These are phyloP conservation scores for Bipolaris oryzae DNA, from an alignment of 2,329 filamentous ascomycete species.

Conservation along the genomic window DNA sequence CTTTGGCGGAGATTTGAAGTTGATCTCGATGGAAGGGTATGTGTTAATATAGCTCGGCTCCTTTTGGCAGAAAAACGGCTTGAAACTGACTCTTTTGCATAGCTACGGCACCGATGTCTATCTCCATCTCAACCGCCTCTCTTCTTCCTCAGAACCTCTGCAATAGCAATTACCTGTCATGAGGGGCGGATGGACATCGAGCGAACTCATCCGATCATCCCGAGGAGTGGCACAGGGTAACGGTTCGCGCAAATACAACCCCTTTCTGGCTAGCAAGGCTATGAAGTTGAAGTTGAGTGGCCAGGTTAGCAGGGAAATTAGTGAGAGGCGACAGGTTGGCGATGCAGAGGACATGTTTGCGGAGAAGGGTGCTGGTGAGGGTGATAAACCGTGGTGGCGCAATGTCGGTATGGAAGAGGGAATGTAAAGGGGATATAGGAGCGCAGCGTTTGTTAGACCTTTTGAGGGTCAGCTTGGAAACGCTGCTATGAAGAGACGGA, in stretches of 20 bases:
- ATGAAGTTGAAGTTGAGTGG: constrained; percentile 73
- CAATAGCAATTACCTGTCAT: constrained; percentile 92
- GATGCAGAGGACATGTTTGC: constrained; percentile 77
- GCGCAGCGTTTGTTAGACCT: background rate
- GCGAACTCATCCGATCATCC: constrained; percentile 42
- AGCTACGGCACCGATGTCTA: constrained; percentile 99
- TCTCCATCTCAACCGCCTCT: constrained; percentile 93
- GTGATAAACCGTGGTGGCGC: constrained; percentile 53
- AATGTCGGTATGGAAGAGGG: constrained; percentile 58
- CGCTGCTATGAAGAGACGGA: background rate
- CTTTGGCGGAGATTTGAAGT: constrained; percentile 94
- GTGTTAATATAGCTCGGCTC: constrained; percentile 38
- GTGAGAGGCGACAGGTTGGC: constrained; percentile 86
- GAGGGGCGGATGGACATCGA: constrained; percentile 68
- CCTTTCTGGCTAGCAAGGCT: constrained; percentile 52
- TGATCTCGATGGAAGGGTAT: constrained; percentile 99
- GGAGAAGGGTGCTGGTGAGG: constrained; percentile 40
- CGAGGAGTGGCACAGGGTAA: constrained; percentile 65
- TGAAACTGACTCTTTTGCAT: constrained; percentile 21
- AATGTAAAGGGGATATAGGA: constrained; percentile 35
- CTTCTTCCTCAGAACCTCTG: constrained; percentile 91
- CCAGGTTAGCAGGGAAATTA: constrained; percentile 65
- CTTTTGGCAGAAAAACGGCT: background rate
- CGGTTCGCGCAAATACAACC: constrained; percentile 30
- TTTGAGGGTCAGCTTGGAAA: background rate